Conservation (phyloP, 2,329 filamentous ascomycete species). For the Fusarium poae region DNA sequence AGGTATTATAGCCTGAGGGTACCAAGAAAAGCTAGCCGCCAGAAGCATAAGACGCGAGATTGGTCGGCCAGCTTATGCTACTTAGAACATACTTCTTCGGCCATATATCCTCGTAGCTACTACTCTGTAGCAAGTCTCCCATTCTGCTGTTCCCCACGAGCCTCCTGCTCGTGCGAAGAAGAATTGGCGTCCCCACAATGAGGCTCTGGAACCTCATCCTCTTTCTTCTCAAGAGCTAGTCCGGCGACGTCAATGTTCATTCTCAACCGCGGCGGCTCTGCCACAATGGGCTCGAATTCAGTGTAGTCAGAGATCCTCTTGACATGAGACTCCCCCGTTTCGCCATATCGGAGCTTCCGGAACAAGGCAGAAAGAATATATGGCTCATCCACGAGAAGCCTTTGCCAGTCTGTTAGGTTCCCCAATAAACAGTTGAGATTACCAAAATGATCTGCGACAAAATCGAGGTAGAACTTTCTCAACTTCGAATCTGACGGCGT, state of each 20-base stretch:
- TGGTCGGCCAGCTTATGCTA: no score
- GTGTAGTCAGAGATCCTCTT: neutral
- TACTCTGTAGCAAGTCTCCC: no score
- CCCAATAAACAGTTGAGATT: neutral
- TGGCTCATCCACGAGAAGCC: neutral
- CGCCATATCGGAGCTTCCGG: neutral
- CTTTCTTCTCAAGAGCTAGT: neutral
- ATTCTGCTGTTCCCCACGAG: no score
- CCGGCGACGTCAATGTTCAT: neutral
- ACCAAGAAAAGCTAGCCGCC: no score
- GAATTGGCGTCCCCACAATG: no score
- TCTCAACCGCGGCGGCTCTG: neutral
- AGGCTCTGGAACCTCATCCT: neutral
- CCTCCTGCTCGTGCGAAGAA: no score
- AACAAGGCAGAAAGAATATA: neutral
- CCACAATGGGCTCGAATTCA: fast-evolving
- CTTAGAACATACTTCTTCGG: no score
- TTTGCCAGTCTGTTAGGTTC: neutral
- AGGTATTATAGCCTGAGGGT: no score
- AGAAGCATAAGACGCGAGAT: no score
- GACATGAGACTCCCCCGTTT: fast-evolving
- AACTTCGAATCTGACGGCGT: neutral
- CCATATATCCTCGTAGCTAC: no score
- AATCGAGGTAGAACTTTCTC: neutral
- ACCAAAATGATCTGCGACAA: neutral